A percentile compares a stretch with the other conserved stretches of the same genome.
These are phyloP conservation scores for Echria macrotheca DNA, from an alignment of 495 filamentous ascomycete genomes.

Conservation along the genomic window DNA sequence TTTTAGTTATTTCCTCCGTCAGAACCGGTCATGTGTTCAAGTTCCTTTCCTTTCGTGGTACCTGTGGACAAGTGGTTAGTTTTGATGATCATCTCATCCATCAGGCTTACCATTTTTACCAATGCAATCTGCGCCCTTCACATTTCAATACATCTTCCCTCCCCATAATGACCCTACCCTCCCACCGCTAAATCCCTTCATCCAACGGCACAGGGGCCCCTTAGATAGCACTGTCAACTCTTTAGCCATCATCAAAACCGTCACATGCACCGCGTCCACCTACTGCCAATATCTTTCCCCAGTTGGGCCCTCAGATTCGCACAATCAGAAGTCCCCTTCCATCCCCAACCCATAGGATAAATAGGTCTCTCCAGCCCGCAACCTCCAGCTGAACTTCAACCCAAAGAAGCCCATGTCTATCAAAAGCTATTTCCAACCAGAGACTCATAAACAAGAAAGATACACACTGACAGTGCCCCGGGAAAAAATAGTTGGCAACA, in stretches of 20 bases:
- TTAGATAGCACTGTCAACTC: not conserved
- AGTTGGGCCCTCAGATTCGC: too few relatives aligned
- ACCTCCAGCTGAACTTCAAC: not conserved
- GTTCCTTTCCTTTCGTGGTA: too few relatives aligned
- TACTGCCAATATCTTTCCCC: not conserved
- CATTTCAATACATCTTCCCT: not conserved
- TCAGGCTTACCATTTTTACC: not conserved
- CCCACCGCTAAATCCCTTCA: not conserved
- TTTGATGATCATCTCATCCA: slow-evolving; percentile 19
- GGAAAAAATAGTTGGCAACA: slow-evolving; percentile 48
- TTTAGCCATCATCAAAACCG: not conserved
- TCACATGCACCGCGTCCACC: not conserved
- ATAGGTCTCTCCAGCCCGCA: too few relatives aligned
- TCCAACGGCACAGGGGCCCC: not conserved
- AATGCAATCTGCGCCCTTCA: slow-evolving; percentile 23
- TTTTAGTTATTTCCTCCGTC: slow-evolving; percentile 19
- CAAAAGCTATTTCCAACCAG: not conserved
- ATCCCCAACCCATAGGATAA: too few relatives aligned
- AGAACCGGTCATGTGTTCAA: too few relatives aligned
- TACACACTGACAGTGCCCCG: not conserved
- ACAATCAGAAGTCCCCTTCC: not conserved
- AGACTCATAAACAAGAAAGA: too few relatives aligned
- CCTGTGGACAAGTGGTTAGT: too few relatives aligned
- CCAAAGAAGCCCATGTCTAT: not conserved
- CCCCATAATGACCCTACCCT: not conserved